Conservation (phyloP, 2,329 filamentous ascomycete genomes). For the Penicillium sp. region DNA sequence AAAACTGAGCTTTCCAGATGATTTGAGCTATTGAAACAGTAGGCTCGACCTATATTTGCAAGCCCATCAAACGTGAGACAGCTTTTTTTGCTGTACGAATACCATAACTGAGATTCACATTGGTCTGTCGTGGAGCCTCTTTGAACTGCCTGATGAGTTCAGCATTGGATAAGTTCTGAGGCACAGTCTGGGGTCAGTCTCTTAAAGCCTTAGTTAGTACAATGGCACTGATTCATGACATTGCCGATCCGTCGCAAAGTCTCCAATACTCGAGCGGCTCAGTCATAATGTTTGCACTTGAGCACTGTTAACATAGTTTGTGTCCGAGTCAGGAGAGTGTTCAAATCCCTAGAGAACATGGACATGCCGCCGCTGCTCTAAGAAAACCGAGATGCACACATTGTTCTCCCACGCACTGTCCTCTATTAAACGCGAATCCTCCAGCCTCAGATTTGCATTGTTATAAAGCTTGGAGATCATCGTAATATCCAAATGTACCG, state of each 20-base stretch:
- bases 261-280: conserved; percentile 42
- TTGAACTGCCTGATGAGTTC: neutral
- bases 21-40: neutral
- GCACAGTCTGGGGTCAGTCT: conserved; percentile 28
- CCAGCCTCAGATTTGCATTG: conserved; percentile 28
- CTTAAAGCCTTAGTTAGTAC: conserved; percentile 36
- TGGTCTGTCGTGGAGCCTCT: neutral
- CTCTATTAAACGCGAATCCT: conserved; percentile 40
- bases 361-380: conserved; percentile 34
- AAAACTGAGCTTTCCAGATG: neutral
- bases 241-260: conserved; percentile 31
- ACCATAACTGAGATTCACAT: neutral
- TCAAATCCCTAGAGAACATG: conserved; percentile 44
- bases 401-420: conserved; percentile 41
- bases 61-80: neutral
- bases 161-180: neutral
- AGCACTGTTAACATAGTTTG: conserved; percentile 34
- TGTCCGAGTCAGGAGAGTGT: conserved; percentile 35
- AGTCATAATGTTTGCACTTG: conserved; percentile 41
- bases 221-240: conserved; percentile 34
- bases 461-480: conserved; percentile 23
- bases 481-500: conserved; percentile 32
- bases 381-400: conserved; percentile 44
- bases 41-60: neutral
- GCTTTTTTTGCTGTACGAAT: neutral